Base-by-base conservation (phyloP, 257 asterid species). In the Primulina huaijiensis region DNA sequence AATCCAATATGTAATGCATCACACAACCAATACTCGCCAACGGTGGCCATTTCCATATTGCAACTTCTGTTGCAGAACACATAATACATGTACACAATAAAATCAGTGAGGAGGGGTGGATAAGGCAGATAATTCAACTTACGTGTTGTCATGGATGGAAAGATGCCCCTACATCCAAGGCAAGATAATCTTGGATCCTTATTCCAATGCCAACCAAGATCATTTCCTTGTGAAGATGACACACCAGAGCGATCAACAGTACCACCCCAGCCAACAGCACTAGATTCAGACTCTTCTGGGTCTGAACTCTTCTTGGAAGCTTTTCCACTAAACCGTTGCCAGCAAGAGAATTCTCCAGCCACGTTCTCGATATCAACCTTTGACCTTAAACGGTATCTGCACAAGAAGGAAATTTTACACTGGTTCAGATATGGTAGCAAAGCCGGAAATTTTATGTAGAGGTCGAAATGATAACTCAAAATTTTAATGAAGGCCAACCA, bases 101-200 rank as follows among this genome's bases (percentile, higher is more conserved):
- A 34, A n/a, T 14, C 1, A 19, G 37, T 12, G 19, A 16, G 23
- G 11, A 38, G 21, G 66, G 67, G 31, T 23, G 62, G 23, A 16
- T 60, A 62, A 72, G 52, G 31, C 38, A 35, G 55, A 17, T 17
- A 40, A 62, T 33, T 53, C 65, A 70, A 84, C 89, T 70, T 81
- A 93, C 98, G 97, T 29, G 72, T 76, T 64, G 81, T 69, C 65
- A 79, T 78, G 37, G 95, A 82, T 1, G 97, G 92, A 77, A 93
- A 93, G 65, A 93, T 86, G 65, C 94, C 97, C 74, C 98, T 82
- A 25, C 80, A 82, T 69, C 98, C 98, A 43, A 93, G 96, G 83
- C 90, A 93, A 77, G 85, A 78, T 77, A 89, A 75, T 72, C 99
- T 85, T 14, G 96, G 99, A 85, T 93, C 99, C 71, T 83, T 85